These are phyloP conservation scores for Cunninghamia lanceolata DNA, from an alignment of 75 land plant species.

Conservation along the genomic window DNA sequence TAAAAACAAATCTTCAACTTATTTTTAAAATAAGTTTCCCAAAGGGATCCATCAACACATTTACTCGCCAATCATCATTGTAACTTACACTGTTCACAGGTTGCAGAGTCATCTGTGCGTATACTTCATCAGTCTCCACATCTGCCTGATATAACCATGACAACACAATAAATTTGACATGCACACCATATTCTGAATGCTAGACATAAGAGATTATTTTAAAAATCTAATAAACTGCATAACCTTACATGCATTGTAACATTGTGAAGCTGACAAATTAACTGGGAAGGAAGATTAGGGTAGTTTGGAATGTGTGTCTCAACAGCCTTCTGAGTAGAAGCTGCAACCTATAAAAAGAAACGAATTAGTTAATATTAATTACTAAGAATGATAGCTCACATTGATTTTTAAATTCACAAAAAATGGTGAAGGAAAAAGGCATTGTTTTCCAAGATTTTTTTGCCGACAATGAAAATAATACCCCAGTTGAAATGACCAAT, in stretches of 20 bases:
- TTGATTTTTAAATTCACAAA: background rate
- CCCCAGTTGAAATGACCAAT: background rate
- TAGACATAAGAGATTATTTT: background rate
- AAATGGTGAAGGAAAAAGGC: background rate
- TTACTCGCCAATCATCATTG: background rate
- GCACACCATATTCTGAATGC: background rate
- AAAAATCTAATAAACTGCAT: background rate
- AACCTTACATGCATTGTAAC: constrained; percentile 76
- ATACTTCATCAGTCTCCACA: constrained; percentile 97
- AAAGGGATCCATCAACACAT: background rate
- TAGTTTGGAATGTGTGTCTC: constrained; percentile 80
- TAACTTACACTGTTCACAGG: constrained; percentile 77
- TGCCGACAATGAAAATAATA: background rate
- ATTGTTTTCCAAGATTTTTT: background rate
- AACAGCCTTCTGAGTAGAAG: constrained; percentile 66
- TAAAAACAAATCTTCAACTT: background rate
- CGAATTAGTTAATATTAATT: background rate
- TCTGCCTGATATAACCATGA: constrained; percentile 63
- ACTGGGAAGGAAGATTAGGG: constrained; percentile 78
- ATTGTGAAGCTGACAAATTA: constrained; percentile 90
- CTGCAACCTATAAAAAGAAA: constrained; percentile 61
- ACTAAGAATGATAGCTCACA: background rate
- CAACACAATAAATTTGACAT: background rate
- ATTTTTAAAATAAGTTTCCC: background rate
- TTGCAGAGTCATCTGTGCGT: constrained; percentile 96